Evolutionary conservation across 108 stramenopile genomes (phyloP).

Genomic region (Phaeodactylum tricornutum): DNA sequence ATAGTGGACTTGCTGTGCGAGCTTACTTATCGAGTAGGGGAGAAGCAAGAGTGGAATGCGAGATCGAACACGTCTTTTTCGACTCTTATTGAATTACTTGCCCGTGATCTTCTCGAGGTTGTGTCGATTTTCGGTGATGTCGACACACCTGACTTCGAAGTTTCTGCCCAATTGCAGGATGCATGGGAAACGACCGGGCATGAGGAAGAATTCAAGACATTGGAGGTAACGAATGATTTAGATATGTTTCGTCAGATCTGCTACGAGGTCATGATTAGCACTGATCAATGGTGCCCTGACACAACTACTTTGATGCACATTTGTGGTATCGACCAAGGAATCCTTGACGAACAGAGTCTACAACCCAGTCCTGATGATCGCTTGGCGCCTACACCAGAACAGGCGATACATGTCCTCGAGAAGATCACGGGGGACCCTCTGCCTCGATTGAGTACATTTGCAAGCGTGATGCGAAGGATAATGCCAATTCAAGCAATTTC

Average conservation of each 20-base stretch:
- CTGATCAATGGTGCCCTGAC: constrained; percentile 60
- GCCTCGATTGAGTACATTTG: constrained; percentile 19
- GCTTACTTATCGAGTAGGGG: constrained; percentile 28
- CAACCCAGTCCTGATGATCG: constrained; percentile 22
- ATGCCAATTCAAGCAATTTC: constrained; percentile 32
- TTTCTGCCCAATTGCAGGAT: constrained; percentile 26
- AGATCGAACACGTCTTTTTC: constrained; percentile 35
- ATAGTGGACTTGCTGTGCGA: constrained; percentile 32
- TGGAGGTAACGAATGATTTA: constrained; percentile 19
- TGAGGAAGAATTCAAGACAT: constrained; percentile 28
- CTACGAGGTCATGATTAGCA: constrained; percentile 46
- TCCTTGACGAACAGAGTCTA: constrained; percentile 19
- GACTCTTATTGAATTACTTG: constrained; percentile 39
- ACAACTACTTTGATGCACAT: constrained; percentile 33
- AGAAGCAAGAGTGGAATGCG: constrained; percentile 42
- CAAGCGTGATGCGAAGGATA: constrained; percentile 41
- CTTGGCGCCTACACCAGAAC: constrained; percentile 28
- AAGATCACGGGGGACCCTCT: constrained; percentile 40
- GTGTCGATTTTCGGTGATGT: constrained; percentile 30
- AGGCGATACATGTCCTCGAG: constrained; percentile 39
- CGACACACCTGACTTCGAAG: constrained; percentile 23
- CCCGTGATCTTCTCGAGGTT: constrained; percentile 27
- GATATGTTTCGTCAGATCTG: constrained; percentile 40
- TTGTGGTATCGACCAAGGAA: constrained; percentile 29
- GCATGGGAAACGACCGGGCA: constrained; percentile 44